Evolutionary conservation across 2,329 filamentous ascomycete genomes (phyloP).

Genomic region (Verticillium tricorpus): DNA sequence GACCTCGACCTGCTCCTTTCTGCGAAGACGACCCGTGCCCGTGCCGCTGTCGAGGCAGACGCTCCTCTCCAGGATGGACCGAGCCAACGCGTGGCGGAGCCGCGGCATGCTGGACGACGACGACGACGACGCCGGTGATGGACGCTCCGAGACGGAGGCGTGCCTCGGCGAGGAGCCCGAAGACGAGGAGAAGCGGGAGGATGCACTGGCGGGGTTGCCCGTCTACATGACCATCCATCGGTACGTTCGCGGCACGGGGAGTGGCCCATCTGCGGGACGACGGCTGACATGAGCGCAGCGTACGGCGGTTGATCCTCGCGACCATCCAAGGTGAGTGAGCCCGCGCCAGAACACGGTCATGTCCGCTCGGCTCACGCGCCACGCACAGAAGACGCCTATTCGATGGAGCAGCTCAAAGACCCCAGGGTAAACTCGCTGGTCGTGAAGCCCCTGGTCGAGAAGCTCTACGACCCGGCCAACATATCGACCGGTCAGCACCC

Average conservation of each 20-base stretch:
- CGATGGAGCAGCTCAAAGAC: slow-evolving; percentile 69
- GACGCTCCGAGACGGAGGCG: neutral
- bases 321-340: neutral
- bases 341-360: neutral
- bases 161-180: neutral
- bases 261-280: neutral
- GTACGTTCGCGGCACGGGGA: neutral
- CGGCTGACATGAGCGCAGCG: neutral
- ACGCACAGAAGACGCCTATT: neutral
- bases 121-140: neutral
- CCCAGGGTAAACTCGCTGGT: slow-evolving; percentile 78
- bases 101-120: neutral
- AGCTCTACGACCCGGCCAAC: slow-evolving; percentile 73
- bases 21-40: neutral
- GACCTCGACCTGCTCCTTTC: neutral
- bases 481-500: slow-evolving; percentile 56
- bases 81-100: neutral
- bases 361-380: no score
- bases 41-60: neutral
- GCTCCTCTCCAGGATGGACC: neutral
- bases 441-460: slow-evolving; percentile 77
- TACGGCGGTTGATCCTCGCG: neutral
- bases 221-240: neutral
- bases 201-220: neutral
- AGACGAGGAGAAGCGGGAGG: neutral